Evolutionary conservation across 345 rosid genomes (phyloP), one percentile per base, ranked within the genome.

Genomic region (Eucalyptus marginata): DNA sequence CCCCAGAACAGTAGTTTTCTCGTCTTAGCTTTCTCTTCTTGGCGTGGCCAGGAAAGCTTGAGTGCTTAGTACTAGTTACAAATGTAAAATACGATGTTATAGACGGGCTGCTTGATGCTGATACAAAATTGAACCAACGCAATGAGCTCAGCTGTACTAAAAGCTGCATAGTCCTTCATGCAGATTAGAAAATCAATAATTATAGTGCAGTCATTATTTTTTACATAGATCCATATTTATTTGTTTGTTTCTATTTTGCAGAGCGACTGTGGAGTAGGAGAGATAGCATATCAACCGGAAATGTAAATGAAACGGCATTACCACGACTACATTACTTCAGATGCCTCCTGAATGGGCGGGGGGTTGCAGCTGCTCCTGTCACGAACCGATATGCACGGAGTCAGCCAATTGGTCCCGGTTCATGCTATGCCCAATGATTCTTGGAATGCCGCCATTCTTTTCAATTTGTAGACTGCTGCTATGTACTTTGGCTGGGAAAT

Each of bases 261-360:
- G 99, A 97, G 91, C 96, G 97, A 85, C 89, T 98, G 90, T 96
- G 99, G 99, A 98, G 99, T 91, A 92, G 92, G 56, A 91, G 93
- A 91, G 96, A 95, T 90, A 89, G 93, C 18, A 94, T 91, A 88
- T 94, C 98, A 5, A 22, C 91, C 2, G 93, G 92, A 49, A 94
- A 94, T 71, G 86, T 94, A 59, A 94, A 90, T 51, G 47, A 87
- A 91, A 94, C 96, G 1, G 96, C 93, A 87, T 89, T 94, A 90
- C 98, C 97, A 2, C 95, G 98, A n/a, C 87, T 95, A 29, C 98
- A 94, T 56, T 95, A 97, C 93, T 96, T 98, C 94, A 92, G 99
- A 92, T 98, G 99, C 95, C 94, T 97, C 52, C 80, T 98, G 93
- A 96, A 95, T 89, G 89, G 93, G 86, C 96, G 99, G 2, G 99